A percentile compares a stretch with the other conserved stretches of the same genome.
Conservation (phyloP, 2,329 filamentous ascomycete genomes). For the Taxawa tesnikishii region DNA sequence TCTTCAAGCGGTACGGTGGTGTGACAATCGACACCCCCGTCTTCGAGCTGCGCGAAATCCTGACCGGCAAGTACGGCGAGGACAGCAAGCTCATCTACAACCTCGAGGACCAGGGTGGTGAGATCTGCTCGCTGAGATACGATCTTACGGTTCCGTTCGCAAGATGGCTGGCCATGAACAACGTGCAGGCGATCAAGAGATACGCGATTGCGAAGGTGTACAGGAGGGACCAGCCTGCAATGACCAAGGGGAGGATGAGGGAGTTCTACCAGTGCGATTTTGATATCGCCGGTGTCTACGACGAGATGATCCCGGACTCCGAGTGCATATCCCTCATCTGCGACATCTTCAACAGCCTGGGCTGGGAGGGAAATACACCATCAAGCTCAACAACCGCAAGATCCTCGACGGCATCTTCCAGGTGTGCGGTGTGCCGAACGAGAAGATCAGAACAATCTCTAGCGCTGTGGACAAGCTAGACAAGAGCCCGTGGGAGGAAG, state of each 20-base stretch:
- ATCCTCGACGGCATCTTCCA: slow-evolving; percentile 88
- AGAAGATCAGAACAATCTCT: slow-evolving; percentile 81
- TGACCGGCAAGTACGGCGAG: slow-evolving; percentile 84
- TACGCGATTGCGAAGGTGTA: slow-evolving; percentile 95
- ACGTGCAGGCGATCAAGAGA: slow-evolving; percentile 73
- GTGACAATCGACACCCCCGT: slow-evolving; percentile 71
- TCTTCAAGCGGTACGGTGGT: slow-evolving; percentile 76
- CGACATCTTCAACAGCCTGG: slow-evolving; percentile 74
- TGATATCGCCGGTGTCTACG: slow-evolving; percentile 80
- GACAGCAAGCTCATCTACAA: slow-evolving; percentile 90
- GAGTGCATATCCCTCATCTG: slow-evolving; percentile 75
- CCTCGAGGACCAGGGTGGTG: slow-evolving; percentile 75
- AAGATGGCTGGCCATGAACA: slow-evolving; percentile 79
- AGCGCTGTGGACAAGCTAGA: slow-evolving; percentile 94
- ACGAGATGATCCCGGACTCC: slow-evolving; percentile 84
- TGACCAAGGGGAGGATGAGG: slow-evolving; percentile 84
- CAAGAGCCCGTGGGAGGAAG: slow-evolving; percentile 77
- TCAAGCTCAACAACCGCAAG: slow-evolving; percentile 92
- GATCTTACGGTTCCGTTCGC: slow-evolving; percentile 85
- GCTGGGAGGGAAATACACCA: slow-evolving; percentile 66
- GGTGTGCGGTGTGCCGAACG: slow-evolving; percentile 74
- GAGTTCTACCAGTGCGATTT: slow-evolving; percentile 98
- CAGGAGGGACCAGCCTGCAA: slow-evolving; percentile 67
- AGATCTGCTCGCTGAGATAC: slow-evolving; percentile 73
- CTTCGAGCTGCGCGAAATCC: slow-evolving; percentile 77